Base-by-base conservation (phyloP, 441 rosid genomes). In the Pelargonium citronellum region DNA sequence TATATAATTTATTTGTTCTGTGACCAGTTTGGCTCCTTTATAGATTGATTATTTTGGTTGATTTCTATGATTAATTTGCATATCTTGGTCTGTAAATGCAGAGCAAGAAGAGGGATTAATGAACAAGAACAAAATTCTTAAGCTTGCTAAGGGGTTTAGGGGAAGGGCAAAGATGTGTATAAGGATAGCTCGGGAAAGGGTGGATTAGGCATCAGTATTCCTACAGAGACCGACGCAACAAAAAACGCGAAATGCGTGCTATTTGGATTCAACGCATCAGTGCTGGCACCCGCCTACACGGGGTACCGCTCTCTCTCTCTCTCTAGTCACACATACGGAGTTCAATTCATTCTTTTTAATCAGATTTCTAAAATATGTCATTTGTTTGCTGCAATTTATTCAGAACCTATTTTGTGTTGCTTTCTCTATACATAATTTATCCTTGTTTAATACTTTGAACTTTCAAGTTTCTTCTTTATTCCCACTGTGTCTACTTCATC, bases 261-360 rank as follows among this genome's bases (percentile, higher is more conserved):
- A 88, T 94, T 73, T 94, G 98, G 99, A 91, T 94, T 71, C 89
- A 91, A 71, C 95, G 97, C 72, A 90, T 94, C 80, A 91, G 89
- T 68, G 97, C 99, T 1, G 96, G 94, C 46, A 83, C 96, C 75
- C 91, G 95, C 64, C 82, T 85, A 64, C 96, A 94, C 70, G 90
- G 92, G 1, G 99, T 94, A 81, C 69, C 80, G 67, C 8, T 75
- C 27, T 58, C 4, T 57, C 51, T 15, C 22, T 20, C 64, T 58
- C 64, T 58, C 20, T 19, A 58, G 4, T 7, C 63, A 19, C 30
- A 9, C 10, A 11, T 57, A 17, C 27, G 7, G 44, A 39, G 44
- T 7, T 39, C 10, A 39, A 7, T 39, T 39, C 44, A 39, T 39
- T 39, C 44, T 39, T 39, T 7, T 0, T 39, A 39, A 39, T 7